phyloP scores from a whole-genome alignment of 2,329 filamentous ascomycete species.

The Neonectria punicea region DNA sequence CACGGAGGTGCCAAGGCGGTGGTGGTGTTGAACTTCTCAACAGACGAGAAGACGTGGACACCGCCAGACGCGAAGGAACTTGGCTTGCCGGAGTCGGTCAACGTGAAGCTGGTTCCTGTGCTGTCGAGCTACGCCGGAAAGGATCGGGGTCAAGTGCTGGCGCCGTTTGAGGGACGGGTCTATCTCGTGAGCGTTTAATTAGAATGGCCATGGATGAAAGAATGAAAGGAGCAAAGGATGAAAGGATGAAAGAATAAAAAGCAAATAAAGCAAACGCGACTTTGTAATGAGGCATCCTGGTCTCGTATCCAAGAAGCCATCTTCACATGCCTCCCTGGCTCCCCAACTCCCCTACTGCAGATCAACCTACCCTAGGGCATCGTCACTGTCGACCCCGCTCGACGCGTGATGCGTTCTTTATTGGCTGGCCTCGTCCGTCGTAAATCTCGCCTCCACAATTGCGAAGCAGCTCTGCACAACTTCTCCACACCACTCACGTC shows the following conservation, averaged over 20 bases:
- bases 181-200: slow-evolving; percentile 36
- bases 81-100: slow-evolving; percentile 11
- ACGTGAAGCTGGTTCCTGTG: slow-evolving; percentile 38
- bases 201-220: too few relatives aligned
- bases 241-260: too few relatives aligned
- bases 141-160: slow-evolving; percentile 26
- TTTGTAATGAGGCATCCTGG: too few relatives aligned
- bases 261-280: too few relatives aligned
- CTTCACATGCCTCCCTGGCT: too few relatives aligned
- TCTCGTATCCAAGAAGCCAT: too few relatives aligned
- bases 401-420: background rate
- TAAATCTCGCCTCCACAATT: background rate
- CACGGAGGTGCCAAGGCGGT: slow-evolving; percentile 37
- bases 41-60: slow-evolving; percentile 41
- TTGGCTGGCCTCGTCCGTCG: background rate
- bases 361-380: background rate
- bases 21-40: slow-evolving; percentile 48
- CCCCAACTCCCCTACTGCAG: too few relatives aligned
- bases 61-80: slow-evolving; percentile 38
- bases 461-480: slow-evolving; percentile 1
- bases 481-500: slow-evolving; percentile 23
- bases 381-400: background rate
- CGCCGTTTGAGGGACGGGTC: slow-evolving; percentile 47
- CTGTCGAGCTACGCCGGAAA: slow-evolving; percentile 44
- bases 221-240: too few relatives aligned